These are phyloP conservation scores for Aspergillus steynii DNA, from an alignment of 495 filamentous ascomycete species.

Conservation along the genomic window DNA sequence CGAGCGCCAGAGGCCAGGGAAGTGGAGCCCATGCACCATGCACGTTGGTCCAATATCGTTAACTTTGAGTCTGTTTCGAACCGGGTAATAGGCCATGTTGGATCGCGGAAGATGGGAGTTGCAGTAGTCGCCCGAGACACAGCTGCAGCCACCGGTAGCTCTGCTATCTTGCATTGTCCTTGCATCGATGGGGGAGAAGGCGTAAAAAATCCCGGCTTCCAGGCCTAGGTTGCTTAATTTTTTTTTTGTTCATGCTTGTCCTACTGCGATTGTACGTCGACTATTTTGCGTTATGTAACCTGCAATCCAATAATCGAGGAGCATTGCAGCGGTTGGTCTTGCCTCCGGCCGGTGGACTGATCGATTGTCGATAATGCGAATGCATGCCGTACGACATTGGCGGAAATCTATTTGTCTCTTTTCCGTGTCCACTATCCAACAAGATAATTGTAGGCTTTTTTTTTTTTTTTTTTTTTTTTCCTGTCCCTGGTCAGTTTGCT, in stretches of 20 bases:
- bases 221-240: slow-evolving; percentile 1
- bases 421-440: background rate
- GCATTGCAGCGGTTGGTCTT: slow-evolving; percentile 3
- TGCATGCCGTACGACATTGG: background rate
- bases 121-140: slow-evolving; percentile 24
- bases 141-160: slow-evolving; percentile 23
- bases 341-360: slow-evolving; percentile 5
- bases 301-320: slow-evolving; percentile 5
- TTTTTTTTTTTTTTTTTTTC: background rate
- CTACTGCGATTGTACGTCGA: slow-evolving; percentile 12
- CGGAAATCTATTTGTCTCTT: background rate
- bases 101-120: slow-evolving; percentile 23
- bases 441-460: background rate
- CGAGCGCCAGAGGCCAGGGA: slow-evolving; percentile 6
- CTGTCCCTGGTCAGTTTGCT: background rate
- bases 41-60: slow-evolving; percentile 27
- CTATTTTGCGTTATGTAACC: slow-evolving; percentile 10
- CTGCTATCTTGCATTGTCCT: slow-evolving; percentile 31
- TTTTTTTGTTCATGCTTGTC: slow-evolving; percentile 13
- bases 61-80: slow-evolving; percentile 21
- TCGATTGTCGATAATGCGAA: background rate
- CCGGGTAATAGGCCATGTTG: slow-evolving; percentile 13
- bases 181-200: slow-evolving; percentile 15
- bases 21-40: slow-evolving; percentile 23
- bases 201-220: slow-evolving; percentile 17